phyloP scores from a whole-genome alignment of 108 stramenopile genomes.

The Pseudonitzschia multiseries region DNA sequence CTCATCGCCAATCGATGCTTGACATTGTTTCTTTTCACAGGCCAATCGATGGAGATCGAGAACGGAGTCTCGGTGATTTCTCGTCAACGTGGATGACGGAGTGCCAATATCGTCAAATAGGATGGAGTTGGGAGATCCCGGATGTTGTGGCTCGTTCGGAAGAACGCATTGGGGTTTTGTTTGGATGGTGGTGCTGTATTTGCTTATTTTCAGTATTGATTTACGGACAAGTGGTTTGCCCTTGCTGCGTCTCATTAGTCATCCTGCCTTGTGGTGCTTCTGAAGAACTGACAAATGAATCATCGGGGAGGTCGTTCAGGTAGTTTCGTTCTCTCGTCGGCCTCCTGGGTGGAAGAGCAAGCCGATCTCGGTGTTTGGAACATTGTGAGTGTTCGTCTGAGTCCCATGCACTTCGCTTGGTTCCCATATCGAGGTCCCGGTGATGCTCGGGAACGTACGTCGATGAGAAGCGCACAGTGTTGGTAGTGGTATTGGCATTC shows the following conservation, averaged over 20 bases:
- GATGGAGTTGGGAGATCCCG: neutral
- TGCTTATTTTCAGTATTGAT: neutral
- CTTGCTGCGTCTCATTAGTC: neutral
- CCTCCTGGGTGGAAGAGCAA: neutral
- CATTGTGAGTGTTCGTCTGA: neutral
- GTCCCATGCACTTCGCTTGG: neutral
- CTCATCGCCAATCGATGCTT: neutral
- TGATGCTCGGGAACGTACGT: neutral
- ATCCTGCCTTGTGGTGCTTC: neutral
- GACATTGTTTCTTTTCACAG: neutral
- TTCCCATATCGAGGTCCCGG: neutral
- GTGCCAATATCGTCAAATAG: neutral
- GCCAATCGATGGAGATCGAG: constrained; percentile 3
- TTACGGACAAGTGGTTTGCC: neutral
- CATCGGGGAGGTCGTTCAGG: neutral
- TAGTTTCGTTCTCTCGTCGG: neutral
- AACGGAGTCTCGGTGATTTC: neutral
- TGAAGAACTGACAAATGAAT: neutral
- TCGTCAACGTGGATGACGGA: neutral
- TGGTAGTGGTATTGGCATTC: neutral
- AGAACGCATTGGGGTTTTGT: too few relatives aligned
- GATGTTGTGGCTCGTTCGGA: neutral
- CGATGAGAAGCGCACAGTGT: neutral
- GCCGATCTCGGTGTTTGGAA: neutral
- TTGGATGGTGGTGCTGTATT: neutral